Base-by-base conservation (phyloP, 371 early-diverging fungal genomes). In the Lichtheimia ramosa region DNA sequence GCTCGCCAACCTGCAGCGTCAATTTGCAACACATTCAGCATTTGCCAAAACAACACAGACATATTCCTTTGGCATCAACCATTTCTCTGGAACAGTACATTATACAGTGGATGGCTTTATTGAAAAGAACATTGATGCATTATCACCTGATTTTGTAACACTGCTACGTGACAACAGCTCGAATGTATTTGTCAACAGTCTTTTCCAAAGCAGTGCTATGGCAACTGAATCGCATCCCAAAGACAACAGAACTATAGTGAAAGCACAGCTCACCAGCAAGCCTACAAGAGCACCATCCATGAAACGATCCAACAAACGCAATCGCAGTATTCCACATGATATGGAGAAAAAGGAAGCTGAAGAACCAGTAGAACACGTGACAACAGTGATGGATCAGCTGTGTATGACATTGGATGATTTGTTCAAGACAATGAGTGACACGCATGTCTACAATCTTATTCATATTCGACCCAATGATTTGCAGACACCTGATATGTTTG, bases 371-470 rank as follows among this genome's bases (percentile, higher is more conserved):
- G 73, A 73, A 69, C 69, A 76, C 48, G 86, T 87, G 18, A 82
- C 82, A 20, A 89, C 92, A 1, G 86, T 88, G 46, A 63, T 87
- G 48, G 83, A 84, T 48, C 89, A 92, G 46, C 69, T 93, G 8
- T 80, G 83, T 62, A 72, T 72, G 52, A 86, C 90, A 0, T 63
- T 92, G 2, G 82, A 85, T 24, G 89, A 92, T 60, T 62, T 93
- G 13, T 81, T 87, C 43, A 76, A 75, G 20, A 86, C 91, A 3
- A 83, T 91, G 59, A 72, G 81, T 15, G 92, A 92, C 56, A 93
- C 96, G 0, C 85, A 88, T 48, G 78, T 92, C 15, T 96, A 96
- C 91, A 91, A 91, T 63, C 71, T 96, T 53, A 79, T 93, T 66
- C 92, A 92, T 73, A 75, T 97, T 54, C 83, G 87, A 46, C 90